Evolutionary conservation across 1,284 basidiomycete species (phyloP).

Genomic region (Hymenochaete sp.): DNA sequence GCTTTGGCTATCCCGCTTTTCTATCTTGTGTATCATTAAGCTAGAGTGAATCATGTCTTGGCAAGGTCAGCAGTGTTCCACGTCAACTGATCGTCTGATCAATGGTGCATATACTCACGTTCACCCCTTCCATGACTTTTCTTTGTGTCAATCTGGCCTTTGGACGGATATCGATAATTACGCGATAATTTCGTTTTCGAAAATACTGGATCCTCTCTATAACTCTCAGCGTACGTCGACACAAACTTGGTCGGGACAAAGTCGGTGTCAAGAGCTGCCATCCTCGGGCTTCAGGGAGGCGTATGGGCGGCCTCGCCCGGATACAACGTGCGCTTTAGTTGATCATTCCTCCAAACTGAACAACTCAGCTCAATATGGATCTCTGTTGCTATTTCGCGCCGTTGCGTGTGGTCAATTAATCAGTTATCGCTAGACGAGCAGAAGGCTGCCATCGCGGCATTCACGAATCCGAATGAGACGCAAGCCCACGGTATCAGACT

Average conservation of each 20-base stretch:
- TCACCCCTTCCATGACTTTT: no score
- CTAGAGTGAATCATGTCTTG: slow-evolving; percentile 50
- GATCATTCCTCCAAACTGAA: background rate
- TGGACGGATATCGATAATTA: background rate
- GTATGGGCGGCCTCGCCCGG: slow-evolving; percentile 77
- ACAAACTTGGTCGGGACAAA: slow-evolving; percentile 73
- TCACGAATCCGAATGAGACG: slow-evolving; percentile 36
- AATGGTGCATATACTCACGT: slow-evolving; percentile 5
- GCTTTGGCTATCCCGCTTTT: no score
- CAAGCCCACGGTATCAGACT: slow-evolving; percentile 62
- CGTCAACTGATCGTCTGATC: slow-evolving; percentile 3
- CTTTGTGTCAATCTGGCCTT: no score
- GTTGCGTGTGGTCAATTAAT: background rate
- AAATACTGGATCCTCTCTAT: background rate
- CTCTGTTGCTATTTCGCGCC: background rate
- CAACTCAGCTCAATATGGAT: background rate
- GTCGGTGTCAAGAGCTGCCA: slow-evolving; percentile 74
- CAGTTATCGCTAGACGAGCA: slow-evolving; percentile 77
- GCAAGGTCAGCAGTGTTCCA: slow-evolving; percentile 35
- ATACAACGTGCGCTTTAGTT: slow-evolving; percentile 47
- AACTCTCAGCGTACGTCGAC: slow-evolving; percentile 78
- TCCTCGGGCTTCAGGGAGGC: slow-evolving; percentile 79
- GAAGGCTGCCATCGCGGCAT: slow-evolving; percentile 52
- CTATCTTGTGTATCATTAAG: no score
- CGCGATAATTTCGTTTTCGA: background rate